phyloP scores from a whole-genome alignment of 2,329 filamentous ascomycete species.

The Alternaria conjuncta region DNA sequence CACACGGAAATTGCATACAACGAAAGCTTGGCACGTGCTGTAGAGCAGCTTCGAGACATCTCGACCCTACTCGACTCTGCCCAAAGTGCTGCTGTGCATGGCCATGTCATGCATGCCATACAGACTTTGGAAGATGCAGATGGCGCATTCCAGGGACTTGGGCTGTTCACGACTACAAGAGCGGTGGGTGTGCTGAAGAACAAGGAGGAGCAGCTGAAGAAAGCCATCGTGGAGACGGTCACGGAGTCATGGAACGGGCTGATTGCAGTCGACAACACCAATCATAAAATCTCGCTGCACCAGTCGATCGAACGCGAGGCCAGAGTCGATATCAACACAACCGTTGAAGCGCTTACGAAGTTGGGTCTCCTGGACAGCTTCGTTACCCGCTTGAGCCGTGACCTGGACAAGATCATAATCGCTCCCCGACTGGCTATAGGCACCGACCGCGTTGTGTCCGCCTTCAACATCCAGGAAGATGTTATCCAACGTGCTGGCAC shows the following conservation, averaged over 20 bases:
- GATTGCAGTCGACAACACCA: conserved; percentile 66
- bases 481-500: conserved; percentile 40
- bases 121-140: conserved; percentile 58
- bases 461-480: conserved; percentile 44
- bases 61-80: conserved; percentile 56
- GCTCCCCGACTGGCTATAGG: conserved; percentile 60
- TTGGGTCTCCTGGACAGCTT: conserved; percentile 57
- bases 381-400: conserved; percentile 65
- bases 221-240: conserved; percentile 70
- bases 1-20: conserved; percentile 67
- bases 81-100: conserved; percentile 53
- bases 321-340: conserved; percentile 39
- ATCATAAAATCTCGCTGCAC: conserved; percentile 63
- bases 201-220: conserved; percentile 70
- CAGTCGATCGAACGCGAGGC: conserved; percentile 51
- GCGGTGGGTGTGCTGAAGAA: conserved; percentile 70
- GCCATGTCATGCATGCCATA: conserved; percentile 56
- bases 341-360: conserved; percentile 45
- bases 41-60: conserved; percentile 61
- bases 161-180: conserved; percentile 66
- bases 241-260: conserved; percentile 74
- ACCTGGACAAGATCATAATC: conserved; percentile 67
- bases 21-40: conserved; percentile 56
- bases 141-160: conserved; percentile 64
- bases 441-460: conserved; percentile 44